Evolutionary conservation across 2,329 filamentous ascomycete species (phyloP), one percentile per base, ranked within the genome.

Genomic region (Cordyceps sp.): DNA sequence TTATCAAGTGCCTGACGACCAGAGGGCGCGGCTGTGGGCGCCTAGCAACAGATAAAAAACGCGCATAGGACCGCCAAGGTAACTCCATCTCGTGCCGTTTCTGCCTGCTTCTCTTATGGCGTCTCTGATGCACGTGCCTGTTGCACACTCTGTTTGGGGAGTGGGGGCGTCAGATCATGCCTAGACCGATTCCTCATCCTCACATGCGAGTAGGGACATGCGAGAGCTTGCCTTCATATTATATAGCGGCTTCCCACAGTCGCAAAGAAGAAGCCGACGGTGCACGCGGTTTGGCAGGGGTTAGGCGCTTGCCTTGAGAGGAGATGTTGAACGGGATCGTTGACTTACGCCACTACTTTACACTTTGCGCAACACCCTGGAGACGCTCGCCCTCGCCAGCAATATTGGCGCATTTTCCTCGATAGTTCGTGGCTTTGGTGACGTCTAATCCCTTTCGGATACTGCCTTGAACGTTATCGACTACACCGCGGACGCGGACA

Each of bases 401-500:
- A 30, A 21, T 15, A 31, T 18, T 12, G 9, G n/a, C 21, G 25
- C 29, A 21, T 24, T 14, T 21, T 16, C 21, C 8, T 25, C 15
- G 21, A 31, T 31, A 24, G 25, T 31, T 31, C 6, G 29, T 31
- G 6, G 29, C 29, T 19, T 31, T 31, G 4, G 21, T 31, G 21
- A 25, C 16, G 29, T 31, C 29, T 10, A 31, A 14, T 31, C 10
- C 10, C 22, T 31, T 31, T 25, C 29, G 29, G 18, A 25, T n/a
- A 24, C 17, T 24, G n/a, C 10, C 16, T 16, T 31, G 21, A n/a
- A 31, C n/a, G 3, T 59, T 47, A 39, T 61, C 51, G 31, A 48
- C 45, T 29, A 27, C 38, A 19, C 39, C 43, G 23, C 37, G 31
- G 13, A 62, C 34, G 23, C 40, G 40, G 31, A 62, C 54, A 20